Evolutionary conservation across 2,329 filamentous ascomycete genomes (phyloP).

Genomic region (Lachnellula arida): DNA sequence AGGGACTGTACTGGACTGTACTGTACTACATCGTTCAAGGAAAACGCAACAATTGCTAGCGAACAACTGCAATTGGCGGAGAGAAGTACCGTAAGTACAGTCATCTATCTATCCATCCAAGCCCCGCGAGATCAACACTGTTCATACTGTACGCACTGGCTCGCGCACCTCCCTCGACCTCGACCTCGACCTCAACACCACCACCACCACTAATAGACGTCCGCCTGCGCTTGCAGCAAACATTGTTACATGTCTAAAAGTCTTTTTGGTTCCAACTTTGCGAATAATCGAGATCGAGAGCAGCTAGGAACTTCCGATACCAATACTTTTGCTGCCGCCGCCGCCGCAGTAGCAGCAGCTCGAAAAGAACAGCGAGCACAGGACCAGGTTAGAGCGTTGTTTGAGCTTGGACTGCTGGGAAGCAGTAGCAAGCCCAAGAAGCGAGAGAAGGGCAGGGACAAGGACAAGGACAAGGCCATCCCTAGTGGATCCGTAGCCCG

Average conservation of each 20-base stretch:
- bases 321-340: not conserved
- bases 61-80: not conserved
- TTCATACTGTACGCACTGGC: too few species aligned
- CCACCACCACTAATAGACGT: not conserved
- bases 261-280: conserved; percentile 19
- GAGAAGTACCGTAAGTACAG: not conserved
- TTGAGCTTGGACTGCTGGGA: conserved; percentile 31
- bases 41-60: not conserved
- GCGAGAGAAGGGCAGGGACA: conserved; percentile 25
- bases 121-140: not conserved
- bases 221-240: conserved; percentile 4
- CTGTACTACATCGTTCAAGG: not conserved
- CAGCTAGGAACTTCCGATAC: too few species aligned
- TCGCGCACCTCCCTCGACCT: too few species aligned
- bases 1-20: too few species aligned
- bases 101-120: not conserved
- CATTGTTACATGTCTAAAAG: conserved; percentile 27
- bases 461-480: conserved; percentile 24
- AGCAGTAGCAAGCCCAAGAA: conserved; percentile 27
- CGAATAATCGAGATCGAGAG: not conserved
- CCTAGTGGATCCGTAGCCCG: conserved; percentile 27
- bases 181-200: not conserved
- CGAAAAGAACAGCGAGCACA: conserved; percentile 16
- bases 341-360: too few species aligned
- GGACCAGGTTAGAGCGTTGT: conserved; percentile 28